Conservation (phyloP, 2,329 filamentous ascomycete genomes). For the Cryphonectria naterciae region DNA sequence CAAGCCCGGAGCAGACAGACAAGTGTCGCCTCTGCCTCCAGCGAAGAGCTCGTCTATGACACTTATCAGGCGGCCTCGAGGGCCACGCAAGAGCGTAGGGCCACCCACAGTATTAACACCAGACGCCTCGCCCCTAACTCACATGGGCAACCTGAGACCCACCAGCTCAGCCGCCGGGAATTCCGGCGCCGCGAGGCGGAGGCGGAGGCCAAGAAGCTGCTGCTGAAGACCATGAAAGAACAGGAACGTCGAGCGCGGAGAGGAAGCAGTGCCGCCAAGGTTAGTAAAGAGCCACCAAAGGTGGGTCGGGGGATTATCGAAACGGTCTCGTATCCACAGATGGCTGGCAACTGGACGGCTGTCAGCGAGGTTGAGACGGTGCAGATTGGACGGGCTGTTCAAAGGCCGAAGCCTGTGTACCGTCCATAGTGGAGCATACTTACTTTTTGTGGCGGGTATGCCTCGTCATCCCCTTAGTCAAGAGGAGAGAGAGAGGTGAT, state of each 20-base stretch:
- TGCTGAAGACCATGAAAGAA: neutral
- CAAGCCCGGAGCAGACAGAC: neutral
- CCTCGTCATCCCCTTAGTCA: neutral
- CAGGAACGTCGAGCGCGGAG: neutral
- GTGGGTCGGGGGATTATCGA: neutral
- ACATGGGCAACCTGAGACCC: neutral
- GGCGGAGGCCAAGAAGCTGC: neutral
- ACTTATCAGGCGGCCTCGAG: neutral
- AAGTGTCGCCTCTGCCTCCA: neutral
- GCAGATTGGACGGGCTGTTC: slow-evolving; percentile 48
- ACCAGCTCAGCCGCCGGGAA: neutral
- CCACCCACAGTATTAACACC: neutral
- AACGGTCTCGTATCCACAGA: neutral
- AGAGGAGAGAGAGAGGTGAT: neutral
- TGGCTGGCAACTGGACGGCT: slow-evolving; percentile 48
- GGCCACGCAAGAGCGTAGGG: neutral
- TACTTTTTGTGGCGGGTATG: neutral
- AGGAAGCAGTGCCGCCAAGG: neutral
- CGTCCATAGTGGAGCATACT: neutral
- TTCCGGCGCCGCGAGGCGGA: neutral
- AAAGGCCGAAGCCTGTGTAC: neutral
- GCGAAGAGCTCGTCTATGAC: neutral
- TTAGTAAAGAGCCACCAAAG: neutral
- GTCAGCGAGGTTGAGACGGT: slow-evolving; percentile 56
- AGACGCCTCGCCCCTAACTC: neutral